Evolutionary conservation across 495 filamentous ascomycete species (phyloP), one percentile per base, ranked within the genome.

Genomic region (Thermothielavioides terrestris): DNA sequence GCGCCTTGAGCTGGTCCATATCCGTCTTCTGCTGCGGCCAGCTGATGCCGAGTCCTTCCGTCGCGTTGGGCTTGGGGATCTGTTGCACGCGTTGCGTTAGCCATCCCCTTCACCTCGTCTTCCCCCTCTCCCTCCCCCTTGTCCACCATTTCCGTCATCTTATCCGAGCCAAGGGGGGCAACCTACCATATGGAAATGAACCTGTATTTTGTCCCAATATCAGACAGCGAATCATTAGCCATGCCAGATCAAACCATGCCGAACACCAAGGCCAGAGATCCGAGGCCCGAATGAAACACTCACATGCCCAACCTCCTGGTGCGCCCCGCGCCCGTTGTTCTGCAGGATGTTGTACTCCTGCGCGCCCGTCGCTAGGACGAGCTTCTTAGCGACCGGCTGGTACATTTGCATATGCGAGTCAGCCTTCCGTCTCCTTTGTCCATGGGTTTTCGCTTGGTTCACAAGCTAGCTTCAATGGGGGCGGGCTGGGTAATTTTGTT

Each of bases 301-400:
- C 69, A 94, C 92, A 72, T 99, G 92, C 54, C 85, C 85, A 51
- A 99, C 94, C 46, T 83, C 74, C 69, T 99, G 92, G 70, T 99
- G 94, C n/a, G 92, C 92, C 61, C 86, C 75, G 18, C 77, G 70
- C 22, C 92, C 92, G 62, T 99, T 99, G 71, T 99, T 99, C 75
- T 99, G 92, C 52, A 99, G 69, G 44, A 99, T 76, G 62, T 99
- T 99, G 74, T 84, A 99, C 60, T 97, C 76, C 25, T 68, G 67
- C 15, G 87, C 84, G 6, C 86, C 86, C 11, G 77, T 79, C 21
- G 87, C 89, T n/a, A 66, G 57, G 39, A 82, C 91, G 21, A 99
- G 77, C 60, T 83, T 89, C 77, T 95, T 95, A 28, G 84, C 84
- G 25, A 95, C 82, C 46, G 90, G 88, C 83, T 89, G 4, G 15